Evolutionary conservation across 2,329 filamentous ascomycete species (phyloP).

Genomic region (Macrophomina pseudophaseolina): DNA sequence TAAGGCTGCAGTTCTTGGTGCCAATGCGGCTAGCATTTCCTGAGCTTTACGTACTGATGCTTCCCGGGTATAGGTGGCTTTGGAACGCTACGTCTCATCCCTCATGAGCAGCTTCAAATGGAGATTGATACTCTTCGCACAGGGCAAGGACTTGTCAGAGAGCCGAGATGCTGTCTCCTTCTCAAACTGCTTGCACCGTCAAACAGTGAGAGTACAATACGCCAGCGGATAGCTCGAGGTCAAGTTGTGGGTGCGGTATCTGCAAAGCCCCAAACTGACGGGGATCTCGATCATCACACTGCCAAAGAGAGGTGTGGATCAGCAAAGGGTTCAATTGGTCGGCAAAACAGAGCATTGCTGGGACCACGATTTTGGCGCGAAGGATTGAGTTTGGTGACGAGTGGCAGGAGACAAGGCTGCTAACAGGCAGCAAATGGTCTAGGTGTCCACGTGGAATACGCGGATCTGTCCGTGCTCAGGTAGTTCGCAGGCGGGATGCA

Average conservation of each 20-base stretch:
- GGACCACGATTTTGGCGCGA: slow-evolving; percentile 1
- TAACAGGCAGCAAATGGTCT: slow-evolving; percentile 13
- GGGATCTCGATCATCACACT: neutral
- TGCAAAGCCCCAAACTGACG: neutral
- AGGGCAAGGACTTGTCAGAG: neutral
- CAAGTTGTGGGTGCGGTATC: neutral
- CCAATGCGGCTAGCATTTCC: neutral
- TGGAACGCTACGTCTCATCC: slow-evolving; percentile 15
- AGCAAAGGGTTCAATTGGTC: neutral
- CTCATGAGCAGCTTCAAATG: neutral
- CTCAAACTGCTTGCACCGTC: neutral
- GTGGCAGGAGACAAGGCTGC: neutral
- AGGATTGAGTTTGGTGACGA: neutral
- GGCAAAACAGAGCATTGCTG: neutral
- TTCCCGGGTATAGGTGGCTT: neutral
- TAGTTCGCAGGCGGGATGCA: neutral
- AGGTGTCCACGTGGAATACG: slow-evolving; percentile 15
- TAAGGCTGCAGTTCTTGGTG: neutral
- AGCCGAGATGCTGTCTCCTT: neutral
- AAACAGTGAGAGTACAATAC: neutral
- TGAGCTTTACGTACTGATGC: neutral
- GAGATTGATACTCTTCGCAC: neutral
- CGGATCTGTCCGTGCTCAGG: slow-evolving; percentile 13
- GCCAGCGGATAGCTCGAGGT: neutral
- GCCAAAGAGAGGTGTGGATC: neutral